These are phyloP conservation scores for Tagetes erecta DNA, from an alignment of 129 eudicot species.

Conservation along the genomic window DNA sequence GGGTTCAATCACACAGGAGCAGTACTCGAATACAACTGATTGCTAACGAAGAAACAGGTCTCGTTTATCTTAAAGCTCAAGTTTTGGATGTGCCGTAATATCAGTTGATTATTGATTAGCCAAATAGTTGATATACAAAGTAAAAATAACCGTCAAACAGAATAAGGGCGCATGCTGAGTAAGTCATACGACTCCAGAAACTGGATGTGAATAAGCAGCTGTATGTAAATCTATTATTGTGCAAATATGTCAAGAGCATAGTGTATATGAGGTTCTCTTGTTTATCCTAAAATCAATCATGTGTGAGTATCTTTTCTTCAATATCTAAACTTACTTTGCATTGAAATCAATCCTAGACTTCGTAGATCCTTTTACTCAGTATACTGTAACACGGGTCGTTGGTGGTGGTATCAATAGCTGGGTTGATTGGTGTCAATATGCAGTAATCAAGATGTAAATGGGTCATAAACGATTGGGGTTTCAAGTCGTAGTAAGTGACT, in stretches of 20 bases:
- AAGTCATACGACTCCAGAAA: constrained; percentile 11
- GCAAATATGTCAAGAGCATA: constrained; percentile 16
- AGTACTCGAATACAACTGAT: constrained; percentile 50
- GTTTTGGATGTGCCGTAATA: constrained; percentile 4
- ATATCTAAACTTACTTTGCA: constrained; percentile 1
- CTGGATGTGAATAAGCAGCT: constrained; percentile 24
- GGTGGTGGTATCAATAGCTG: background rate
- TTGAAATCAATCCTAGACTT: background rate
- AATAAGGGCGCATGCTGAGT: constrained; percentile 18
- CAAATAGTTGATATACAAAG: constrained; percentile 7
- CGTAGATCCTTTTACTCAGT: background rate
- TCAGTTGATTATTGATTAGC: background rate
- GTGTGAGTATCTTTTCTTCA: constrained; percentile 5
- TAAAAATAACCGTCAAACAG: constrained; percentile 17
- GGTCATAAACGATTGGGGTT: background rate
- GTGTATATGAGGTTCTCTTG: constrained; percentile 26
- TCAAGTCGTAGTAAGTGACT: background rate
- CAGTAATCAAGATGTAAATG: background rate
- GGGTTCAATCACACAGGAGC: constrained; percentile 98
- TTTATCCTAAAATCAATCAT: constrained; percentile 11
- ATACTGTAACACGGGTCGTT: background rate
- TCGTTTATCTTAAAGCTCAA: constrained; percentile 8
- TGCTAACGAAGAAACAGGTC: constrained; percentile 11
- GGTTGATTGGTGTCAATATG: background rate
- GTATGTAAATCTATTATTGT: constrained; percentile 18